Conservation (phyloP, 805 yeast species). For the Hanseniaspora lindneri region DNA sequence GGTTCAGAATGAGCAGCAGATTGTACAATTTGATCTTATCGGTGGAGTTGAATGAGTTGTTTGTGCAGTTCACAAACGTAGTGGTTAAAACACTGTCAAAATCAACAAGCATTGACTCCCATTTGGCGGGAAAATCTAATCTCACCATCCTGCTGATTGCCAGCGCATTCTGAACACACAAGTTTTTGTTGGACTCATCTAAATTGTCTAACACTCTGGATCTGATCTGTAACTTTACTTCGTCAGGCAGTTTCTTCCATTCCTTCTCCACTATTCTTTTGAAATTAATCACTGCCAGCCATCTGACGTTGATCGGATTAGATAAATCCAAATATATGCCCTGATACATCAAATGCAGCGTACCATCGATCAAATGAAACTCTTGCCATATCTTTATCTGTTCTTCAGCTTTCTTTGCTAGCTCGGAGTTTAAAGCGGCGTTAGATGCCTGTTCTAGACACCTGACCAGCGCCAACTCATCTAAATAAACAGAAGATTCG, state of each 20-base stretch:
- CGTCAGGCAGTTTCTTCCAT: constrained; percentile 57
- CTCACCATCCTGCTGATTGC: constrained; percentile 68
- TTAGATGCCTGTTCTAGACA: constrained; percentile 41
- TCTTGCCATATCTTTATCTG: constrained; percentile 28
- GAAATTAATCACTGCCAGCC: constrained; percentile 79
- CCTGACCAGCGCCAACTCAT: constrained; percentile 27
- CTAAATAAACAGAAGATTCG: constrained; percentile 17
- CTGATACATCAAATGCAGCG: constrained; percentile 48
- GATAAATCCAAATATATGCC: constrained; percentile 49
- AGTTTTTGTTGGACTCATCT: constrained; percentile 59
- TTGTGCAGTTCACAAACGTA: constrained; percentile 3
- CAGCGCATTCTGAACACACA: constrained; percentile 74
- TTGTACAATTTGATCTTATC: constrained; percentile 50
- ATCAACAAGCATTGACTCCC: constrained; percentile 33
- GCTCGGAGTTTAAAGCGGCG: constrained; percentile 30
- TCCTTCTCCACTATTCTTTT: constrained; percentile 76
- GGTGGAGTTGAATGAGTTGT: constrained; percentile 38
- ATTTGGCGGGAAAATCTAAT: constrained; percentile 73
- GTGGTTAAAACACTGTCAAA: constrained; percentile 2
- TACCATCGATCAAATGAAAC: constrained; percentile 49
- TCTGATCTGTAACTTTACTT: constrained; percentile 59
- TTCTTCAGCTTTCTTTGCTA: constrained; percentile 45
- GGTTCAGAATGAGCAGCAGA: constrained; percentile 55
- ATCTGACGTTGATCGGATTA: constrained; percentile 54
- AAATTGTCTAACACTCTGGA: constrained; percentile 45